phyloP scores from a whole-genome alignment of 1,284 basidiomycete species.

The Golubevia pallescens region DNA sequence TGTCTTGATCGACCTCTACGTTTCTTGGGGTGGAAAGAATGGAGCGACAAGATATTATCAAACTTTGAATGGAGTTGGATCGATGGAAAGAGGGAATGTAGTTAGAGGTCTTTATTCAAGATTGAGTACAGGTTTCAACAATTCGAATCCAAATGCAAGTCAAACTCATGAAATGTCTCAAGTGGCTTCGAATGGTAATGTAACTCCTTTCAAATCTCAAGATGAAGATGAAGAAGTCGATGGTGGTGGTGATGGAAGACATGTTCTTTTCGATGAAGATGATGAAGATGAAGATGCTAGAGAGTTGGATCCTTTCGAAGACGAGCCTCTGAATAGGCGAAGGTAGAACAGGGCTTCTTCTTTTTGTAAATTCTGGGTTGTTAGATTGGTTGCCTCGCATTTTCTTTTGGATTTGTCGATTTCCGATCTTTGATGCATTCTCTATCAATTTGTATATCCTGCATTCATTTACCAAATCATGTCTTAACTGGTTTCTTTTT shows the following conservation, averaged over 20 bases:
- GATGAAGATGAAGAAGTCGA: not conserved
- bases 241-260: not conserved
- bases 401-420: too few relatives aligned
- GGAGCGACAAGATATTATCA: not conserved
- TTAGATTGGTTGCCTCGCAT: too few relatives aligned
- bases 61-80: not conserved
- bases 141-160: not conserved
- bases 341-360: too few relatives aligned
- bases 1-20: conserved; percentile 55
- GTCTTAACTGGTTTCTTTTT: too few relatives aligned
- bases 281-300: not conserved
- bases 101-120: not conserved
- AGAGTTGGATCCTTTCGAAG: not conserved
- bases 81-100: not conserved
- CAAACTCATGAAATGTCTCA: not conserved
- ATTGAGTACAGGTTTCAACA: not conserved
- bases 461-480: too few relatives aligned
- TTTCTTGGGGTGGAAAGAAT: conserved; percentile 32
- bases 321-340: not conserved
- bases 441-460: too few relatives aligned
- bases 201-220: not conserved
- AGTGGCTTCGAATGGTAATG: not conserved
- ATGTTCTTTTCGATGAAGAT: not conserved
- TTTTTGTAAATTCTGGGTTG: too few relatives aligned
- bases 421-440: too few relatives aligned